Conservation (phyloP, 1,284 basidiomycete genomes). For the Microbotryum silenes-acaulis region DNA sequence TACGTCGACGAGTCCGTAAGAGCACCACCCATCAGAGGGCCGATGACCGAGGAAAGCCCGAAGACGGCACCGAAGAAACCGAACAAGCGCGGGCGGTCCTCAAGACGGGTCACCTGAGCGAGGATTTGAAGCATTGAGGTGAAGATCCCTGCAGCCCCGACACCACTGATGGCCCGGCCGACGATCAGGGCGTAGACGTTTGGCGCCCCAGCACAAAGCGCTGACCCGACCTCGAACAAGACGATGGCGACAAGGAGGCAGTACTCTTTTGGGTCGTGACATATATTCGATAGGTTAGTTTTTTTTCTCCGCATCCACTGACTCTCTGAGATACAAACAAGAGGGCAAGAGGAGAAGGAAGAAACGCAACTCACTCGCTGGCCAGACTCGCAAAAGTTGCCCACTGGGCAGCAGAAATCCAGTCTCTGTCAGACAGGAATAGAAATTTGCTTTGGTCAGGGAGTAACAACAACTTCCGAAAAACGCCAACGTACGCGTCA, state of each 20-base stretch:
- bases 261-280: conserved; percentile 3
- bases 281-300: neutral
- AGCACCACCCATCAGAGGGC: conserved; percentile 42
- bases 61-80: conserved; percentile 41
- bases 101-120: conserved; percentile 43
- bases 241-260: conserved; percentile 44
- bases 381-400: conserved; percentile 41
- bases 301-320: too few species aligned
- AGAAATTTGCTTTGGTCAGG: conserved; percentile 4
- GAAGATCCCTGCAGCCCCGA: conserved; percentile 49
- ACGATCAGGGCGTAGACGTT: conserved; percentile 47
- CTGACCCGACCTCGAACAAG: conserved; percentile 48
- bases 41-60: conserved; percentile 42
- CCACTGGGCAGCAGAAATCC: conserved; percentile 44
- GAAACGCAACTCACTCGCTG: conserved; percentile 33
- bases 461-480: neutral
- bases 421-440: conserved; percentile 35
- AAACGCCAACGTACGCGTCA: conserved; percentile 31
- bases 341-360: conserved; percentile 42
- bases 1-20: conserved; percentile 42
- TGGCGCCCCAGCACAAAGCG: conserved; percentile 48
- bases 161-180: conserved; percentile 47
- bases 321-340: conserved; percentile 37
- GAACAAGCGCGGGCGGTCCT: conserved; percentile 44
- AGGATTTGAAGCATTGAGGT: conserved; percentile 45